phyloP scores from a whole-genome alignment of 2,329 filamentous ascomycete species.

The Phyllosticta capitalensis region DNA sequence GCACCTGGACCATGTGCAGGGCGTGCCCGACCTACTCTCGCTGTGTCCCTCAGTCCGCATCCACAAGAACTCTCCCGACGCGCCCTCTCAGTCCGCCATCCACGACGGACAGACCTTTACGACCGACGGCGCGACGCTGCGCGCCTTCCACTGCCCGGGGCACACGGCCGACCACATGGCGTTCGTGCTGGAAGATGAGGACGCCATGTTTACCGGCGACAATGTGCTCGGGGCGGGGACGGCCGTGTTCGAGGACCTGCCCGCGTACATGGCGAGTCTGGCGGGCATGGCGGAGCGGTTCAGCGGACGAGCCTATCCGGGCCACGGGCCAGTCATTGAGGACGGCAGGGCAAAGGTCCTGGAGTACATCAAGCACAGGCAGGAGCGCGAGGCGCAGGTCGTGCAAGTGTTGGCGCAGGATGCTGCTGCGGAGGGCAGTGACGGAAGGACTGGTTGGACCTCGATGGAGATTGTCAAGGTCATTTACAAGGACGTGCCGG shows the following conservation, averaged over 20 bases:
- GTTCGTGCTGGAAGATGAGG: slow-evolving; percentile 65
- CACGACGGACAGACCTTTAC: slow-evolving; percentile 46
- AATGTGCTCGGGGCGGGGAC: slow-evolving; percentile 84
- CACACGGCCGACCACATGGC: slow-evolving; percentile 78
- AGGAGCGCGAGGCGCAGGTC: slow-evolving; percentile 53
- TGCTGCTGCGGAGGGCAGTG: slow-evolving; percentile 1
- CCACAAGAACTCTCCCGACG: slow-evolving; percentile 49
- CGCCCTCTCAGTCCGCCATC: slow-evolving; percentile 43
- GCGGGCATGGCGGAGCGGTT: slow-evolving; percentile 59
- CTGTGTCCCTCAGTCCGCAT: slow-evolving; percentile 55
- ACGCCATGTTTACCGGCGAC: slow-evolving; percentile 81
- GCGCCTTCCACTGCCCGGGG: slow-evolving; percentile 59
- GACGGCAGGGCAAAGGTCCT: slow-evolving; percentile 61
- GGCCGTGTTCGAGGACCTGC: slow-evolving; percentile 71
- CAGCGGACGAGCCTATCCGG: slow-evolving; percentile 67
- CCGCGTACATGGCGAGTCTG: slow-evolving; percentile 58
- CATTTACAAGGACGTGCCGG: slow-evolving; percentile 73
- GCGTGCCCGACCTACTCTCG: slow-evolving; percentile 58
- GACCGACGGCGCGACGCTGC: slow-evolving; percentile 55
- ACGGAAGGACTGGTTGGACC: slow-evolving; percentile 43
- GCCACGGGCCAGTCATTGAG: slow-evolving; percentile 71
- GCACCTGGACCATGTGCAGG: slow-evolving; percentile 79
- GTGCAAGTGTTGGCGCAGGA: slow-evolving; percentile 25
- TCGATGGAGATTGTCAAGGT: slow-evolving; percentile 77
- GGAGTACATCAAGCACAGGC: slow-evolving; percentile 58